phyloP scores from a whole-genome alignment of 768 basidiomycete species.

The Multifurca ochricompacta region DNA sequence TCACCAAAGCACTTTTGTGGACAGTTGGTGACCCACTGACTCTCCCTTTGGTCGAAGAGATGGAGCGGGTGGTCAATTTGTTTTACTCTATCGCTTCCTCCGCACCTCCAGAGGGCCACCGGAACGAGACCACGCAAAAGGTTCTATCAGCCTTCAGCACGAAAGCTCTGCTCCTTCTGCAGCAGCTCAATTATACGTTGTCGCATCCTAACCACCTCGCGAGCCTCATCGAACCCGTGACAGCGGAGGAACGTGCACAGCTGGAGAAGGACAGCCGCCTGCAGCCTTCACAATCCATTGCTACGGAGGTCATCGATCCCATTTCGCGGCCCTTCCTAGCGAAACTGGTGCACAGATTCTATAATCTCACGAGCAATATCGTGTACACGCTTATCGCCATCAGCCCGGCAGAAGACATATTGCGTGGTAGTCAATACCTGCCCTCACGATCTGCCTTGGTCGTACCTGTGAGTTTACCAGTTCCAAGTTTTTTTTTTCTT shows the following conservation, averaged over 20 bases:
- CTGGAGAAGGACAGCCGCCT: slow-evolving; percentile 52
- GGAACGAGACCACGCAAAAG: slow-evolving; percentile 47
- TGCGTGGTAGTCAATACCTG: slow-evolving; percentile 66
- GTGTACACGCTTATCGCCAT: slow-evolving; percentile 61
- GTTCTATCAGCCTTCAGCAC: slow-evolving; percentile 63
- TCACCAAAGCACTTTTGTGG: slow-evolving; percentile 72
- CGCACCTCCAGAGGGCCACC: slow-evolving; percentile 37
- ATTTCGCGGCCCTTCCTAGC: slow-evolving; percentile 65
- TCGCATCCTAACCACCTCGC: slow-evolving; percentile 87
- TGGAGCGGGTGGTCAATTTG: slow-evolving; percentile 69
- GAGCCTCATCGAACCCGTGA: slow-evolving; percentile 72
- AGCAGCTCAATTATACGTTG: slow-evolving; percentile 84
- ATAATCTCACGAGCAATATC: slow-evolving; percentile 62
- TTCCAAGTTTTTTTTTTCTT: neutral
- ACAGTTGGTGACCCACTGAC: slow-evolving; percentile 73
- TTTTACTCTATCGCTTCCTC: slow-evolving; percentile 69
- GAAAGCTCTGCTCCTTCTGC: slow-evolving; percentile 65
- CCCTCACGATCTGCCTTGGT: slow-evolving; percentile 58
- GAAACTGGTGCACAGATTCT: slow-evolving; percentile 62
- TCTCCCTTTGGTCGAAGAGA: slow-evolving; percentile 69
- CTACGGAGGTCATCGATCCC: slow-evolving; percentile 48
- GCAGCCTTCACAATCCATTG: slow-evolving; percentile 27
- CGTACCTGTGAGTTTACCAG: slow-evolving; percentile 52
- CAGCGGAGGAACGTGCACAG: slow-evolving; percentile 59
- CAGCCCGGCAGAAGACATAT: slow-evolving; percentile 59